These are phyloP conservation scores for Fusarium tuaranense DNA, from an alignment of 2,329 filamentous ascomycete genomes.

Conservation along the genomic window DNA sequence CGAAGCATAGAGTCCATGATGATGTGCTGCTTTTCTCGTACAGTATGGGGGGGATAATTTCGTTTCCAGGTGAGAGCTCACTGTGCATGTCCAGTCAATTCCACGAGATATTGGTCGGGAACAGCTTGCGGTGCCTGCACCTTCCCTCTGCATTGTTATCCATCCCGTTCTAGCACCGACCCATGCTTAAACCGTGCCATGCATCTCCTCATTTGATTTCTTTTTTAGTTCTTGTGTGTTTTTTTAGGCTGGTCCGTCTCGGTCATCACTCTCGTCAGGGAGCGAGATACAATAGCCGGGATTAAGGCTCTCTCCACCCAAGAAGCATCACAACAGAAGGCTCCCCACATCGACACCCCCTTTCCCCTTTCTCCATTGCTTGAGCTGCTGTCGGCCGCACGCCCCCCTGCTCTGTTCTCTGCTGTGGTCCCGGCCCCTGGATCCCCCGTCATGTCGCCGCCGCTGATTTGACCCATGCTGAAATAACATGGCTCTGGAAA, in stretches of 20 bases:
- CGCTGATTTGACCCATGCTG: conserved; percentile 33
- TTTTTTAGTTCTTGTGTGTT: conserved; percentile 23
- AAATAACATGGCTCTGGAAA: conserved; percentile 29
- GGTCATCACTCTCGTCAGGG: conserved; percentile 38
- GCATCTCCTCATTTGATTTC: conserved; percentile 2
- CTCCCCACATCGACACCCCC: conserved; percentile 24
- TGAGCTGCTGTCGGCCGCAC: not conserved
- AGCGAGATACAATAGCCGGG: conserved; percentile 30
- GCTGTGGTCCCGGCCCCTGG: conserved; percentile 10
- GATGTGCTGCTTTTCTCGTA: conserved; percentile 6
- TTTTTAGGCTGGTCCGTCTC: conserved; percentile 20
- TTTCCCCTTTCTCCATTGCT: conserved; percentile 16
- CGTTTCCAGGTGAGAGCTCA: conserved; percentile 6
- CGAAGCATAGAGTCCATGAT: not conserved
- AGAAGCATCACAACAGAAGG: conserved; percentile 27
- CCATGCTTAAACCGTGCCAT: not conserved
- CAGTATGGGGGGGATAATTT: conserved; percentile 11
- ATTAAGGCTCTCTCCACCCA: conserved; percentile 12
- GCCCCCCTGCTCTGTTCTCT: conserved; percentile 5
- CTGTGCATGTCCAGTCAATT: not conserved
- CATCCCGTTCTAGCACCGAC: conserved; percentile 20
- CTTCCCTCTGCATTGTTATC: conserved; percentile 9
- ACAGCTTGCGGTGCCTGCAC: conserved; percentile 6
- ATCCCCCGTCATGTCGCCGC: conserved; percentile 12
- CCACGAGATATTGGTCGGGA: not conserved